Conservation (phyloP, 768 basidiomycete species). For the Butyriboletus loyo region DNA sequence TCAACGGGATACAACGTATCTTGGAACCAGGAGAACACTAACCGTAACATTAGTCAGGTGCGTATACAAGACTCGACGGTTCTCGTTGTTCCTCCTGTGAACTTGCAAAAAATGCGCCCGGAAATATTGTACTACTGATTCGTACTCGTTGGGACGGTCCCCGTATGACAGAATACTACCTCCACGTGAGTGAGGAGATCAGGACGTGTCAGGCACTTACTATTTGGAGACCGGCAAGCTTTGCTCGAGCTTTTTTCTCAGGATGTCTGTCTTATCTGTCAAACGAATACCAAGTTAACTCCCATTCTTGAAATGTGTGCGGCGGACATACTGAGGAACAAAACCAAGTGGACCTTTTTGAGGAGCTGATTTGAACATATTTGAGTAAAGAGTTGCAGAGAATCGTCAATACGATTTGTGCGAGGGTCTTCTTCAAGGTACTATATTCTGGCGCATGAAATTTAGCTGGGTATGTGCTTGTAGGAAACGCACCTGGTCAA, state of each 20-base stretch:
- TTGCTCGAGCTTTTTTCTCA: conserved; percentile 65
- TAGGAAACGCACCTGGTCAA: conserved; percentile 55
- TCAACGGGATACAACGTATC: neutral
- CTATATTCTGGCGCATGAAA: conserved; percentile 33
- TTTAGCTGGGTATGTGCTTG: conserved; percentile 1
- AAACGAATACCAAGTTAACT: neutral
- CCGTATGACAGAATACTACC: conserved; percentile 77
- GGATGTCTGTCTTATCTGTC: conserved; percentile 74
- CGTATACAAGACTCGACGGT: conserved; percentile 74
- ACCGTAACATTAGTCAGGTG: conserved; percentile 83
- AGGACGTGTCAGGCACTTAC: conserved; percentile 39
- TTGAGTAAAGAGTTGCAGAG: conserved; percentile 82
- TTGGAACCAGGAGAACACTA: conserved; percentile 19
- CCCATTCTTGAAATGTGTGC: neutral
- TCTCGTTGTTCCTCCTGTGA: conserved; percentile 75
- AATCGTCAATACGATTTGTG: conserved; percentile 84
- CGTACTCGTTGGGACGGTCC: conserved; percentile 76
- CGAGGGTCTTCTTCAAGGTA: conserved; percentile 85
- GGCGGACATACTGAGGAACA: conserved; percentile 52
- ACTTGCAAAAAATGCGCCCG: conserved; percentile 82
- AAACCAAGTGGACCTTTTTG: conserved; percentile 61
- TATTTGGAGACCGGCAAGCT: conserved; percentile 78
- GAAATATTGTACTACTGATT: conserved; percentile 82
- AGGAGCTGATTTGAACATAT: conserved; percentile 80
- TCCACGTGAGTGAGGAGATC: conserved; percentile 6